Evolutionary conservation across 2,329 filamentous ascomycete species (phyloP), one percentile per base, ranked within the genome.

Genomic region (Fusarium guadeloupense): DNA sequence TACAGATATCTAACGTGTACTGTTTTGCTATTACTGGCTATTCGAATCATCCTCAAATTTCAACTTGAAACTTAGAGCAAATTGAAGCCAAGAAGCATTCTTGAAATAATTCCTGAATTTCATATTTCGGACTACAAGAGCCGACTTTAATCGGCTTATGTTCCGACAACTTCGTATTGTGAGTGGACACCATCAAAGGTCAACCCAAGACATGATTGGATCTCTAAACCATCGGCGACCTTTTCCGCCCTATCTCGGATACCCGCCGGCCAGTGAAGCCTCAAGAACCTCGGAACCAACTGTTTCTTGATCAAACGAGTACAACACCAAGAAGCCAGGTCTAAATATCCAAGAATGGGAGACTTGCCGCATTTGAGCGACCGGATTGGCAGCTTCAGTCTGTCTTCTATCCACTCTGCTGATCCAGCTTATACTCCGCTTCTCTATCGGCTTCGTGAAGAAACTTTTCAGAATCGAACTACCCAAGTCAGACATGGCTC

Each of bases 401-500:
- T 64, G 10, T 64, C 46, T 2, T 58, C 61, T 5, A 31, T 64
- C 3, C 23, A 46, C 16, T 25, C 56, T 3, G 51, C 51, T 7
- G 51, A 49, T 14, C 56, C 61, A 6, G 61, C 61, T 26, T 65
- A 58, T 39, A 64, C 61, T 14, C 61, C 61, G 14, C 61, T 64
- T 46, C 56, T 64, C 10, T 64, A 65, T 5, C 53, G 61, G 25
- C 47, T 58, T 2, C 56, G 61, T 3, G 61, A 64, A 44, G 61
- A 64, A 33, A 64, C 61, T 7, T 64, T 64, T 9, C 56, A 42
- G 6, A 56, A 56, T 9, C 42, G 61, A 9, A 64, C 61, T 8
- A 40, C 51, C 1, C 61, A 64, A 26, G 33, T 64, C 26, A 49
- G 61, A 44, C 61, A 64, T 16, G 61, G 61, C 5, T 64, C 56